Conservation (phyloP, 768 basidiomycete genomes). For the Hortiboletus campestris region DNA sequence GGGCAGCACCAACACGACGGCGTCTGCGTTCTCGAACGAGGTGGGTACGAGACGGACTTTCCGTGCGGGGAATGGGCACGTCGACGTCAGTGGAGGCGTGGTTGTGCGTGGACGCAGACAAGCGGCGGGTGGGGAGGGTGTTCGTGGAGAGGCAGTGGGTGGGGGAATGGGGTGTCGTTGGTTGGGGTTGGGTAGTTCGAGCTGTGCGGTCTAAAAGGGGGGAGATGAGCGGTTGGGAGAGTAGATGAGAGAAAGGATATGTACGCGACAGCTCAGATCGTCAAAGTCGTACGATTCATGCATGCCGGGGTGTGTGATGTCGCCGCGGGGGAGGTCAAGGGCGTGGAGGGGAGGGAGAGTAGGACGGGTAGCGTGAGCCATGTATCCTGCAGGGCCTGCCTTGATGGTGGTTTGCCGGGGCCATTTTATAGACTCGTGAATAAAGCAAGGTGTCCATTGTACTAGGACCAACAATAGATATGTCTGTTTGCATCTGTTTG, state of each 20-base stretch:
- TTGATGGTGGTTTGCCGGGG: neutral
- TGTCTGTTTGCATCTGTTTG: neutral
- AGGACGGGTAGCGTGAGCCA: conserved; percentile 38
- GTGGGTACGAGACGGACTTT: conserved; percentile 48
- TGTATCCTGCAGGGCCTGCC: conserved; percentile 20
- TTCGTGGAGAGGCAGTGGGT: conserved; percentile 37
- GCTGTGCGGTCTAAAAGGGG: neutral
- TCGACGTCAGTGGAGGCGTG: neutral
- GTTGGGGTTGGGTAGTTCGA: neutral
- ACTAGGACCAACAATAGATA: neutral
- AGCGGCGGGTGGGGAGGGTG: conserved; percentile 34
- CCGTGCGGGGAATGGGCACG: conserved; percentile 10
- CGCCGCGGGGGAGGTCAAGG: conserved; percentile 37
- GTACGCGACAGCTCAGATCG: conserved; percentile 20
- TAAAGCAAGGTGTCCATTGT: conserved; percentile 5
- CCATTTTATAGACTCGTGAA: conserved; percentile 11
- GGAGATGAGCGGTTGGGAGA: neutral
- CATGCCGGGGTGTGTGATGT: too few species aligned
- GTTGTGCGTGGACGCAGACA: neutral
- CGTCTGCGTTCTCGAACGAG: conserved; percentile 52
- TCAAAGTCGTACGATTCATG: too few species aligned
- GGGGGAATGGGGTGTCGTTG: conserved; percentile 29
- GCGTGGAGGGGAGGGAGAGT: conserved; percentile 53
- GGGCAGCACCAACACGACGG: conserved; percentile 46
- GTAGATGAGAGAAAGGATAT: neutral